Percentiles rank a stretch among this genome's conserved stretches.
These are phyloP conservation scores for Sugiyamaella sp. DNA, from an alignment of 1,139 yeast genomes.

Conservation along the genomic window DNA sequence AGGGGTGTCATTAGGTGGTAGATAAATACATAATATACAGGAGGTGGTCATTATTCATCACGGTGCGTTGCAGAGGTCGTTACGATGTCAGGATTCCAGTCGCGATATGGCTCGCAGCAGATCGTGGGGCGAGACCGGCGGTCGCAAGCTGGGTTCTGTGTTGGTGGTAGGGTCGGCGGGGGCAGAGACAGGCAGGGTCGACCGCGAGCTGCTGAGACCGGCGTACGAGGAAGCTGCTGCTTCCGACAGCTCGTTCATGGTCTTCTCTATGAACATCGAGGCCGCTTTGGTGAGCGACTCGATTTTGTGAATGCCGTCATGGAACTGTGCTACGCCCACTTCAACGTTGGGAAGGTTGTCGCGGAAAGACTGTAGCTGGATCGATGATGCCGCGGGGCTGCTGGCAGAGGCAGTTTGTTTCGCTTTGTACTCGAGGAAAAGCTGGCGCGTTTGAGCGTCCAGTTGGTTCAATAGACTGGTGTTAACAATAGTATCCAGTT, in stretches of 20 bases:
- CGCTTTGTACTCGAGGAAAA: not conserved
- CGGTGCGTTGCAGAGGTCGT: no score
- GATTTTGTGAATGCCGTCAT: conserved; percentile 17
- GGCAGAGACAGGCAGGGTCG: not conserved
- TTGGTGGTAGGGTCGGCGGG: not conserved
- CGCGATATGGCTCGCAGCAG: conserved; percentile 29
- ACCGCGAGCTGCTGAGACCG: not conserved
- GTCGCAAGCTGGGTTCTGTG: not conserved
- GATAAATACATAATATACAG: no score
- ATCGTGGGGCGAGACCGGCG: conserved; percentile 22
- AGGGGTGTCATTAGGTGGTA: no score
- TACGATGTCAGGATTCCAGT: conserved; percentile 16
- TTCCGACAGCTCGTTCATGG: conserved; percentile 9
- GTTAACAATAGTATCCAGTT: conserved; percentile 1
- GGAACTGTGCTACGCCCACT: conserved; percentile 11
- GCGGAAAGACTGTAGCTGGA: conserved; percentile 12
- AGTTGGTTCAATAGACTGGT: conserved; percentile 1
- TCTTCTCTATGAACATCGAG: conserved; percentile 13
- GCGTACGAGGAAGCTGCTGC: conserved; percentile 4
- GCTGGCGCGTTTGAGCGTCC: conserved; percentile 7
- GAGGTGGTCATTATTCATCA: not conserved
- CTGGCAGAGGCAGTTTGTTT: no score
- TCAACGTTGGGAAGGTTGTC: conserved; percentile 15
- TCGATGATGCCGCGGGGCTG: not conserved
- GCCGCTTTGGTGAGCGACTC: conserved; percentile 10